These are phyloP conservation scores for Macrocybe gigantea DNA, from an alignment of 768 basidiomycete genomes.

Conservation along the genomic window DNA sequence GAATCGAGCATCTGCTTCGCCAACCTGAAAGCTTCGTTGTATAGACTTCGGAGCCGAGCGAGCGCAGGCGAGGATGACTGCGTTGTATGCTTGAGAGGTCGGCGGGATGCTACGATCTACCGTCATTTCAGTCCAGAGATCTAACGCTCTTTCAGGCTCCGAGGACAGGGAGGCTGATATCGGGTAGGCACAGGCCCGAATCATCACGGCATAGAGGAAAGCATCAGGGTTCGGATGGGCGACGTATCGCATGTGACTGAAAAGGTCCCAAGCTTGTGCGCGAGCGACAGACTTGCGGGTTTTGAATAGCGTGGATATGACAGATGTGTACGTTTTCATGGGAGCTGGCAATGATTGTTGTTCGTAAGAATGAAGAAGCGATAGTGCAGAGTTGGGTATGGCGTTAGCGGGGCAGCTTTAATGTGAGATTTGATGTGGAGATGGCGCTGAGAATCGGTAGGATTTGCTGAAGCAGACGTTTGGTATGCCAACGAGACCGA, in stretches of 20 bases:
- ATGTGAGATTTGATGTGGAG: conserved; percentile 70
- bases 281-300: conserved; percentile 31
- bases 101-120: conserved; percentile 60
- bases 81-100: conserved; percentile 67
- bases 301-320: conserved; percentile 58
- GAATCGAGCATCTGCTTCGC: conserved; percentile 84
- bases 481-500: background rate
- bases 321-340: conserved; percentile 65
- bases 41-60: conserved; percentile 55
- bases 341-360: conserved; percentile 54
- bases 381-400: conserved; percentile 59
- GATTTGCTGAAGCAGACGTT: conserved; percentile 20
- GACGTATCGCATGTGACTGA: conserved; percentile 92
- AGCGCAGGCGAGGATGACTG: conserved; percentile 78
- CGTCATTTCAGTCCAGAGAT: conserved; percentile 93
- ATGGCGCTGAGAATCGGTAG: conserved; percentile 56
- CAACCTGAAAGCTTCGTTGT: conserved; percentile 77
- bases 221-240: conserved; percentile 71
- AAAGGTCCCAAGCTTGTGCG: conserved; percentile 89
- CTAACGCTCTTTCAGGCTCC: conserved; percentile 87
- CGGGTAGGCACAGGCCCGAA: conserved; percentile 71
- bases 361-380: conserved; percentile 72
- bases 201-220: conserved; percentile 78
- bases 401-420: conserved; percentile 33
- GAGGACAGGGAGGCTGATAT: conserved; percentile 39